These are phyloP conservation scores for Didymella exigua DNA, from an alignment of 2,329 filamentous ascomycete species.

Conservation along the genomic window DNA sequence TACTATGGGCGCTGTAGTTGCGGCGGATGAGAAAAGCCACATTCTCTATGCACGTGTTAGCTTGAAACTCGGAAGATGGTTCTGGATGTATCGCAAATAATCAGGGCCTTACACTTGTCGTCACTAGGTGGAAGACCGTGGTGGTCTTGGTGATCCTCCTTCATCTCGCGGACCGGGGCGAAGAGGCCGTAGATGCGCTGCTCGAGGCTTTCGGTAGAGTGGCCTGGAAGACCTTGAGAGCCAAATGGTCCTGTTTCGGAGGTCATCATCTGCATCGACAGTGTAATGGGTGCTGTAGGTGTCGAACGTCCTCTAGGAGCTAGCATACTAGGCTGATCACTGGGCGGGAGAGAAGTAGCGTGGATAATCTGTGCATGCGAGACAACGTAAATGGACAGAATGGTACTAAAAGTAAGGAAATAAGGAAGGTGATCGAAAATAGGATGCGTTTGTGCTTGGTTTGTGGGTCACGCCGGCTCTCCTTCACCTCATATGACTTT, in stretches of 20 bases:
- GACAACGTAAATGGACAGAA: not conserved
- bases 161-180: constrained; percentile 10
- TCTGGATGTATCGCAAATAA: constrained; percentile 8
- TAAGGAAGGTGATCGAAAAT: not conserved
- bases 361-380: not conserved
- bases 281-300: not conserved
- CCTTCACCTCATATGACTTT: not conserved
- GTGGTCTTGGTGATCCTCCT: not conserved
- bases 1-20: constrained; percentile 16
- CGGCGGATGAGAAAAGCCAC: constrained; percentile 21
- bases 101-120: constrained; percentile 1
- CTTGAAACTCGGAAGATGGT: not conserved
- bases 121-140: not conserved
- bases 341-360: not conserved
- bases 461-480: not conserved
- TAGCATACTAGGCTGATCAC: not conserved
- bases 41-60: constrained; percentile 5
- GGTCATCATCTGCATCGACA: not conserved
- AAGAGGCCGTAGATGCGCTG: constrained; percentile 19
- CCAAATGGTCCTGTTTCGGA: not conserved
- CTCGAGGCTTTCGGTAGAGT: constrained; percentile 8
- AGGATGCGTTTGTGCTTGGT: not conserved
- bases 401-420: not conserved
- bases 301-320: not conserved
- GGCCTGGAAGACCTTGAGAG: not conserved